These are phyloP conservation scores for Annulohypoxylon bovei DNA, from an alignment of 495 filamentous ascomycete genomes.

Conservation along the genomic window DNA sequence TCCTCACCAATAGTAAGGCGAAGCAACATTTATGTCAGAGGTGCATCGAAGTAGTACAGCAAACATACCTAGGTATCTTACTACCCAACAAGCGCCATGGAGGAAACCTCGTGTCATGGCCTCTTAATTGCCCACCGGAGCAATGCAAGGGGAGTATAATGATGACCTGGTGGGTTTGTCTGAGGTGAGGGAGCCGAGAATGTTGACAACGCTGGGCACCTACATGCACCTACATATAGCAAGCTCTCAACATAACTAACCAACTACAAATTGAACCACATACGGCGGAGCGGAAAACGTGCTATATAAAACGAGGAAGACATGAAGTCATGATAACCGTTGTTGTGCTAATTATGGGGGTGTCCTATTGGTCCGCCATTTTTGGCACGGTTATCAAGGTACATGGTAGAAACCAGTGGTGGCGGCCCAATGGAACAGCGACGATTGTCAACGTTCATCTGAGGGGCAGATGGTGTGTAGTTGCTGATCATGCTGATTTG, in stretches of 20 bases:
- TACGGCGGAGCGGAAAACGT: not conserved
- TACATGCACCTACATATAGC: too few species aligned
- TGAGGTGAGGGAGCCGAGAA: not conserved
- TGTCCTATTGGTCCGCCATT: not conserved
- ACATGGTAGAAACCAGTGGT: not conserved
- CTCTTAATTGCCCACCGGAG: not conserved
- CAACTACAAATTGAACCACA: not conserved
- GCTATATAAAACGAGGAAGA: not conserved
- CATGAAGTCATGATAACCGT: slow-evolving; percentile 11
- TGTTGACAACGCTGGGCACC: not conserved
- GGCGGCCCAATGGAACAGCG: slow-evolving; percentile 1
- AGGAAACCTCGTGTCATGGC: not conserved
- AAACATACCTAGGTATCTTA: not conserved
- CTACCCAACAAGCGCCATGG: not conserved
- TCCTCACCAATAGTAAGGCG: too few species aligned
- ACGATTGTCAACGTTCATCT: not conserved
- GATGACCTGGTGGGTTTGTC: not conserved
- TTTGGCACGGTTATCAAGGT: not conserved
- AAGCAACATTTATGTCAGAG: not conserved
- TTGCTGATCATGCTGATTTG: not conserved
- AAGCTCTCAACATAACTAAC: not conserved
- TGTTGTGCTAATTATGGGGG: not conserved
- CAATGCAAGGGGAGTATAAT: not conserved
- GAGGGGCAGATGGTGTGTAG: not conserved
- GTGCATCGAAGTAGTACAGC: not conserved